phyloP scores from a whole-genome alignment of 176 grass and related monocot genomes.

The Eragrostis curvula region DNA sequence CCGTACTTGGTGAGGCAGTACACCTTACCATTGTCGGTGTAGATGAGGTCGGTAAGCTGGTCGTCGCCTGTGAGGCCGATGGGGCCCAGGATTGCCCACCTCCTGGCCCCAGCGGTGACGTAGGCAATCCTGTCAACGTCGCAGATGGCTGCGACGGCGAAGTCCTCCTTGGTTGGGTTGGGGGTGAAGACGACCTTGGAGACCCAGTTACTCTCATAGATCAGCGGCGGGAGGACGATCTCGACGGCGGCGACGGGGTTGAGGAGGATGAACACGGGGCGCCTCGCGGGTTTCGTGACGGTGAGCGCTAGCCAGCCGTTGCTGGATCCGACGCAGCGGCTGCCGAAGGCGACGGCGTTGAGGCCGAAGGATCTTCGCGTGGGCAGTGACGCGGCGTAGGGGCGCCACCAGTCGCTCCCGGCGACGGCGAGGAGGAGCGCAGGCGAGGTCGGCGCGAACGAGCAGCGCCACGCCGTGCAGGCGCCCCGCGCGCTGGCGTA shows the following conservation, averaged over 20 bases:
- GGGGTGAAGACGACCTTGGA: constrained; percentile 63
- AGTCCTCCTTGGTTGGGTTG: constrained; percentile 52
- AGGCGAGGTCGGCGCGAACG: constrained; percentile 41
- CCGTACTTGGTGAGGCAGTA: constrained; percentile 59
- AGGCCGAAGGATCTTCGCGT: constrained; percentile 49
- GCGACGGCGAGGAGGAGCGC: constrained; percentile 48
- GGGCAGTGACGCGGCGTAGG: constrained; percentile 44
- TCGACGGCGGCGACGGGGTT: constrained; percentile 52
- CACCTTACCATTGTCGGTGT: constrained; percentile 59
- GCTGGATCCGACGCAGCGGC: constrained; percentile 56
- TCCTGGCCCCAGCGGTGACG: constrained; percentile 55
- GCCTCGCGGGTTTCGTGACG: constrained; percentile 22
- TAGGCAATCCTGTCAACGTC: constrained; percentile 55
- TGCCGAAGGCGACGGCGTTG: constrained; percentile 32
- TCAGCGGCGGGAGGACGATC: constrained; percentile 55
- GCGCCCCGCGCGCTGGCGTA: constrained; percentile 51
- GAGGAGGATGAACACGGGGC: constrained; percentile 49
- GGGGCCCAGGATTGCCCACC: constrained; percentile 51
- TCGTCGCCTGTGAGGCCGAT: constrained; percentile 36
- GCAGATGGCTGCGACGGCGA: constrained; percentile 56
- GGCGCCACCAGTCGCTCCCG: constrained; percentile 28
- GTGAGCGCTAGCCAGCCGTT: constrained; percentile 63
- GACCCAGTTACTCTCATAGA: constrained; percentile 54
- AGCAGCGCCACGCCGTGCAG: constrained; percentile 52
- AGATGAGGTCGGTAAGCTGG: constrained; percentile 55